Evolutionary conservation across 176 grass and related monocot species (phyloP), one percentile per base, ranked within the genome.

Genomic region (Secale cereale): DNA sequence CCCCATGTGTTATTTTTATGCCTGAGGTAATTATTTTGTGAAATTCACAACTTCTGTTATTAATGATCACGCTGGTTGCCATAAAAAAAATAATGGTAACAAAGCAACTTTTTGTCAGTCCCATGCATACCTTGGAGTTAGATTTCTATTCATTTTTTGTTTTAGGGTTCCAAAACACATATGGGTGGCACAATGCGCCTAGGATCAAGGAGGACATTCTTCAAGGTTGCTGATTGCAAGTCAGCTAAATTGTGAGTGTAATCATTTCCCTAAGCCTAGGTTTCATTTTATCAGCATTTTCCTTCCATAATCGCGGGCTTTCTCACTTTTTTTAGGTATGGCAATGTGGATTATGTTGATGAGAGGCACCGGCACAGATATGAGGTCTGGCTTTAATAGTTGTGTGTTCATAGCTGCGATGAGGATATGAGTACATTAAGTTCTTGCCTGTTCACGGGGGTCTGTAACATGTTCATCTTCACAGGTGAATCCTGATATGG

Each of bases 131-230:
- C 12, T 77, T 62, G 28, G 29, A 73, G 84, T 39, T 80, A 67
- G 52, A 67, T 22, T n/a, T 76, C n/a, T 65, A 65, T 76, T 23
- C 63, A 30, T 75, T 41, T 41, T 83, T 72, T 83, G 48, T 52
- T 52, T 28, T 52, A 95, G 93, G 93, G 90, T 65, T 95, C 93
- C 5, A 95, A 91, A 90, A 92, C 93, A 65, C 93, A 95, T 65
- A 95, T 95, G 93, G 93, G 93, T 79, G 93, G 50, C 0, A 95
- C 90, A n/a, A 95, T 95, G 93, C 88, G 90, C 57, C 86, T 95
- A 71, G 93, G 93, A 76, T 90, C 90, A 82, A 92, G 93, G 72
- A 92, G 93, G 52, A 92, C 93, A 28, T 89, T 84, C 86, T 92
- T 95, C 77, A 77, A 92, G 75, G 29, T 75, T 82, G 33, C 61